Percentiles rank a stretch among this genome's conserved stretches.
phyloP scores from a whole-genome alignment of 2,329 filamentous ascomycete genomes.

The Clathrospora elynae region DNA sequence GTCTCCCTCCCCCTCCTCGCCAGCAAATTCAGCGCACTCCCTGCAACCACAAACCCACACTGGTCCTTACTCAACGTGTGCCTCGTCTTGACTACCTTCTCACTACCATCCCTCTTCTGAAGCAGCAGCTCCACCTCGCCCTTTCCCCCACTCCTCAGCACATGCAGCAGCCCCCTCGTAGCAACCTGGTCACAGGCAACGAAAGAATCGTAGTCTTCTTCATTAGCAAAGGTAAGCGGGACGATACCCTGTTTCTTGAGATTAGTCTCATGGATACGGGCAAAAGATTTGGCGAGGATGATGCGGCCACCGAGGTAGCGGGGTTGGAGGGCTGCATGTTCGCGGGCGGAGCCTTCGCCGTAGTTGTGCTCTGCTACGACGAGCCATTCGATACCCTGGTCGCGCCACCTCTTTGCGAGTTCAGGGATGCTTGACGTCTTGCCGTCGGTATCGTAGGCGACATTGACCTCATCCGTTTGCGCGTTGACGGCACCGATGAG shows the following conservation, averaged over 20 bases:
- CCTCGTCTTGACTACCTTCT: constrained; percentile 74
- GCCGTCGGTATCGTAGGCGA: constrained; percentile 85
- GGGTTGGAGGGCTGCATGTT: constrained; percentile 88
- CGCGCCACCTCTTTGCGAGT: constrained; percentile 82
- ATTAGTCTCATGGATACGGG: constrained; percentile 93
- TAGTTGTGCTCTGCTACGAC: constrained; percentile 98
- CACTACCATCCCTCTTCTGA: constrained; percentile 62
- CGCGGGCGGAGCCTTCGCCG: constrained; percentile 85
- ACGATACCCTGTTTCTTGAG: constrained; percentile 98
- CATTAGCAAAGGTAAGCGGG: constrained; percentile 86
- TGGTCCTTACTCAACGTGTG: constrained; percentile 91
- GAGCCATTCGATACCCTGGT: constrained; percentile 77
- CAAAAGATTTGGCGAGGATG: constrained; percentile 85
- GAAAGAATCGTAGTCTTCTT: constrained; percentile 85
- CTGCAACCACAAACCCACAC: constrained; percentile 87
- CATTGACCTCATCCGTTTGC: constrained; percentile 89
- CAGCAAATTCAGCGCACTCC: constrained; percentile 89
- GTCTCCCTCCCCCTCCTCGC: constrained; percentile 62
- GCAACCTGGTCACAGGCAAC: constrained; percentile 80
- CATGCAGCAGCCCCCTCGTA: constrained; percentile 82
- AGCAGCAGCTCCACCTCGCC: constrained; percentile 72
- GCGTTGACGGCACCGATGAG: constrained; percentile 94
- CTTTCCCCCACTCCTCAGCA: constrained; percentile 76
- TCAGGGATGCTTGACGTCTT: constrained; percentile 79
- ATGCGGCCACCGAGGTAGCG: constrained; percentile 86